phyloP scores from a whole-genome alignment of 805 yeast species.

The Saccharomycopsis microspora region DNA sequence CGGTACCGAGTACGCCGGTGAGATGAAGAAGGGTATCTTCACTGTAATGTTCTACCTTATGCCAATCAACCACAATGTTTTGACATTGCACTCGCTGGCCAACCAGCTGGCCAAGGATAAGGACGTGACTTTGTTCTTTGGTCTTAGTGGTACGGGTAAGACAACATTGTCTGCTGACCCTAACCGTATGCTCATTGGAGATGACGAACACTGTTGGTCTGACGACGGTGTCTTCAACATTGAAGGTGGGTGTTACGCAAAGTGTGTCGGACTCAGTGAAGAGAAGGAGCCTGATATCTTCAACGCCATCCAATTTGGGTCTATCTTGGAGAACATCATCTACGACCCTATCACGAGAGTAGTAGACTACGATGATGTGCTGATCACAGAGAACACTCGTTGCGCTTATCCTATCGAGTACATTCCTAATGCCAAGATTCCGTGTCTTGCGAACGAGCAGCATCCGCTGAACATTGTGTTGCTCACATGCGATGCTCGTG shows the following conservation, averaged over 20 bases:
- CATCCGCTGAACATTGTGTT: slow-evolving; percentile 91
- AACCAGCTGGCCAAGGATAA: slow-evolving; percentile 71
- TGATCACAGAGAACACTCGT: slow-evolving; percentile 94
- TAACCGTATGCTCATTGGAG: slow-evolving; percentile 87
- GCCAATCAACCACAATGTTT: slow-evolving; percentile 87
- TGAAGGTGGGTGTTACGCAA: slow-evolving; percentile 99
- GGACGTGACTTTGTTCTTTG: slow-evolving; percentile 92
- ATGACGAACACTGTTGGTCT: slow-evolving; percentile 99
- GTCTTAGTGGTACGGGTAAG: slow-evolving; percentile 96
- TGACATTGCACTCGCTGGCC: slow-evolving; percentile 91
- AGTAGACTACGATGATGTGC: slow-evolving; percentile 74
- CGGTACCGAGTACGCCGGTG: slow-evolving; percentile 99
- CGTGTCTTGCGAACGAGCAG: slow-evolving; percentile 67
- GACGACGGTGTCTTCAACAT: slow-evolving; percentile 97
- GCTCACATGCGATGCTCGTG: slow-evolving; percentile 95
- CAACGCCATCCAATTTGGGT: slow-evolving; percentile 88
- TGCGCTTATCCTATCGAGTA: slow-evolving; percentile 97
- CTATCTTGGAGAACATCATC: slow-evolving; percentile 87
- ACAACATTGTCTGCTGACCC: slow-evolving; percentile 97
- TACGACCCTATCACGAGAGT: slow-evolving; percentile 69
- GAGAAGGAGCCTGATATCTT: slow-evolving; percentile 98
- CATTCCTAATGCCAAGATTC: slow-evolving; percentile 92
- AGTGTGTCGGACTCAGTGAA: slow-evolving; percentile 77
- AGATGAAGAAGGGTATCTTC: slow-evolving; percentile 98
- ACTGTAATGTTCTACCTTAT: slow-evolving; percentile 97